Evolutionary conservation across 23 red algal species (phyloP).

Genomic region (Gracilaria gracilis): DNA sequence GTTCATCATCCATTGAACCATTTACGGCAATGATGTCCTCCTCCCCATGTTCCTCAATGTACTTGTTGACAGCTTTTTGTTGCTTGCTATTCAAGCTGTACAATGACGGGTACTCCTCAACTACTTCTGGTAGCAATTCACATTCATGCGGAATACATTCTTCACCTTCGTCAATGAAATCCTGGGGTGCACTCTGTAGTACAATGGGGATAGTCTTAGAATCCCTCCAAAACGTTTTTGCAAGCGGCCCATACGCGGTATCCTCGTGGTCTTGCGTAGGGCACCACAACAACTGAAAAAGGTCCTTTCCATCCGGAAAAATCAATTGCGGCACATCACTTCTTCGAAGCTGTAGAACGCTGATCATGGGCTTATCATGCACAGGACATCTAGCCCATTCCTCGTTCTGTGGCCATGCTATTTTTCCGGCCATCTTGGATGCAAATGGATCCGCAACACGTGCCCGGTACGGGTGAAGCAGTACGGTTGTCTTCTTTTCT

Average conservation of each 20-base stretch:
- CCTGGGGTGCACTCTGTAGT: neutral
- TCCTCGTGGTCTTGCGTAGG: neutral
- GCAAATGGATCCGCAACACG: neutral
- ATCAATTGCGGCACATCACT: neutral
- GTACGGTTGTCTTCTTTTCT: constrained; percentile 8
- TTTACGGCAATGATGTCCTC: neutral
- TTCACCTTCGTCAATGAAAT: neutral
- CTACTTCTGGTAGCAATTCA: neutral
- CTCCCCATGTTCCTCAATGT: neutral
- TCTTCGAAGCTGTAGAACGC: constrained; percentile 31
- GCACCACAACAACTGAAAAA: constrained; percentile 27
- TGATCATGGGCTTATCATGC: neutral
- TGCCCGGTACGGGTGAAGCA: neutral
- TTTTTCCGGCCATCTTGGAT: constrained; percentile 15
- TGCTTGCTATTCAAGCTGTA: neutral
- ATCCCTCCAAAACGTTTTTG: constrained; percentile 28
- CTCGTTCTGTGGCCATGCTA: constrained; percentile 24
- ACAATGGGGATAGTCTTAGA: neutral
- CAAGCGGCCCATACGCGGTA: neutral
- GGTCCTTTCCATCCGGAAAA: neutral
- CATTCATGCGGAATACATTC: neutral
- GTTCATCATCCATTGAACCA: neutral
- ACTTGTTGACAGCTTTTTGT: neutral
- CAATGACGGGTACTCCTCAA: neutral
- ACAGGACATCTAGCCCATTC: neutral